Evolutionary conservation across 2,329 filamentous ascomycete genomes (phyloP), one percentile per base, ranked within the genome.

Genomic region (Aspergillus pseudotamarii): DNA sequence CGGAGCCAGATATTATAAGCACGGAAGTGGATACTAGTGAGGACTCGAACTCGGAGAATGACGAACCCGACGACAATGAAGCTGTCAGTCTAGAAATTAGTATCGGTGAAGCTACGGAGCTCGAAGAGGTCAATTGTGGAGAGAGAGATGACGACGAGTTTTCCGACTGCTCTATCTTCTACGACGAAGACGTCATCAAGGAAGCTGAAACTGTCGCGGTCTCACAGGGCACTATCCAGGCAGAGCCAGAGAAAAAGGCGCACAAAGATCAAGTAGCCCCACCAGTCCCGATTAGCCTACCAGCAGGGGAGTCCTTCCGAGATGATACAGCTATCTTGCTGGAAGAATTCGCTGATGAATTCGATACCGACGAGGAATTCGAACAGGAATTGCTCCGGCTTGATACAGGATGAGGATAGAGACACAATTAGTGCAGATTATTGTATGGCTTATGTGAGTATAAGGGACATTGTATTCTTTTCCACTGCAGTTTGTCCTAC

Each of bases 261-360:
- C 57, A 19, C 26, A 19, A 28, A 30, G 23, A 50, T n/a, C 14
- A 16, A 26, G 41, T 32, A 26, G 21, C 41, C 19, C 38, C 54
- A 21, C 43, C 45, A 19, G 21, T 36, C 14, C 45, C 58, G 21
- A 57, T 59, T 21, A 34, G 30, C 9, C 32, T 68, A 28, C 63
- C 71, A 26, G 58, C 66, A 26, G 62, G 60, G 43, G 69, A 72
- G 16, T 77, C 76, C 6, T 78, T 78, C 53, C 69, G 70, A 45
- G 75, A 78, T 14, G 76, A 78, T 16, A 78, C 76, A 8, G 74
- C 76, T 2, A 64, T 72, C 21, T 69, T 73, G 4, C 60, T 75
- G 26, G 68, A 75, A 54, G 64, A 69, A 10, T 71, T 72, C 36
- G 66, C 59, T 5, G 58, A 67, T 26, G 66, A 71, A 19, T 61